Percentiles rank a stretch among this genome's conserved stretches.
Evolutionary conservation across 768 basidiomycete genomes (phyloP).

Genomic region (Mycena metata): DNA sequence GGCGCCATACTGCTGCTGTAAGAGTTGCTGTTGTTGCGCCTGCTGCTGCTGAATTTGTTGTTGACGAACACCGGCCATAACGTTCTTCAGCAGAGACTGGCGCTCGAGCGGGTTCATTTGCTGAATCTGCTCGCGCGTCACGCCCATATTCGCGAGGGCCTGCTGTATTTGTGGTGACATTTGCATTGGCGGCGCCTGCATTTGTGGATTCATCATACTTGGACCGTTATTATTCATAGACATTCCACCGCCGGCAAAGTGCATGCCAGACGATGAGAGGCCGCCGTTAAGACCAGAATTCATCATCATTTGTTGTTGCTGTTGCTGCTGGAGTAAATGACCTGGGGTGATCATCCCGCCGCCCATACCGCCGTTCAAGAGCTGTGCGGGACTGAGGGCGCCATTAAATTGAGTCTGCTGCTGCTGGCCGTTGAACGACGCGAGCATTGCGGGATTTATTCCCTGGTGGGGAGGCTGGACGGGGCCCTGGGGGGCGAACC

Average conservation of each 20-base stretch:
- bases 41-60: conserved; percentile 32
- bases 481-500: conserved; percentile 13
- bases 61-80: conserved; percentile 11
- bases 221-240: conserved; percentile 28
- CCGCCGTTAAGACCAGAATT: neutral
- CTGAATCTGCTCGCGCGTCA: conserved; percentile 33
- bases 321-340: conserved; percentile 35
- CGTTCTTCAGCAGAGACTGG: conserved; percentile 16
- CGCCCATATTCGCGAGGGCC: conserved; percentile 28
- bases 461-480: conserved; percentile 28
- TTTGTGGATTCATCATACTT: conserved; percentile 22
- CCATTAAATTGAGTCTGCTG: conserved; percentile 21
- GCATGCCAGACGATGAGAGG: neutral
- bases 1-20: conserved; percentile 24
- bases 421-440: conserved; percentile 31
- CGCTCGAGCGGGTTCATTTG: conserved; percentile 32
- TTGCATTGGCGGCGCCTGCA: conserved; percentile 10
- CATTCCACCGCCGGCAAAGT: conserved; percentile 19
- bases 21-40: conserved; percentile 17
- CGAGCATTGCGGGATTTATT: conserved; percentile 39
- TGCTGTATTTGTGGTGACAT: conserved; percentile 17
- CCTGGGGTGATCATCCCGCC: conserved; percentile 21
- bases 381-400: conserved; percentile 31
- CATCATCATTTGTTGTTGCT: conserved; percentile 30
- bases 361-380: conserved; percentile 31